Conservation (phyloP, 2,329 filamentous ascomycete genomes). For the Zymoseptoria ardabiliae region DNA sequence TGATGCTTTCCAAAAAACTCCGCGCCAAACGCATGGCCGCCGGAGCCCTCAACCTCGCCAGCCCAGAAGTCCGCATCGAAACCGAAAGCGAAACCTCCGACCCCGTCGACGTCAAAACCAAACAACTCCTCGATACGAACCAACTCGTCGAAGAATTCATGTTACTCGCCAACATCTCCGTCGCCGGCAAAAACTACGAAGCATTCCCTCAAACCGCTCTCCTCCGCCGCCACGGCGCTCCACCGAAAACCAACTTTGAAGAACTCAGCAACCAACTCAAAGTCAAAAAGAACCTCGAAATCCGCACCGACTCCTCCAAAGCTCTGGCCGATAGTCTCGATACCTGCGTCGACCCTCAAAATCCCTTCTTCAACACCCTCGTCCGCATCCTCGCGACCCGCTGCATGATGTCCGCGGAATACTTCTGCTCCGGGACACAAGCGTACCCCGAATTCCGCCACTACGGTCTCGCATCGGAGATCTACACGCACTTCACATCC, state of each 20-base stretch:
- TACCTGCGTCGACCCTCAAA: conserved; percentile 64
- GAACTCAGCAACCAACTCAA: conserved; percentile 86
- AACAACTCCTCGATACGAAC: conserved; percentile 89
- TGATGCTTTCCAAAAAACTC: conserved; percentile 85
- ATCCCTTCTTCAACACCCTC: conserved; percentile 98
- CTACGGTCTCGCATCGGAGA: conserved; percentile 91
- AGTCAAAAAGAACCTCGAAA: conserved; percentile 72
- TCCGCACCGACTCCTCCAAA: conserved; percentile 78
- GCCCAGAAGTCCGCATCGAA: conserved; percentile 95
- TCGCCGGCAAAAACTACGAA: conserved; percentile 81
- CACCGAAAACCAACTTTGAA: conserved; percentile 94
- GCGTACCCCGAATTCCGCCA: conserved; percentile 91
- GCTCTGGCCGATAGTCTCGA: conserved; percentile 93
- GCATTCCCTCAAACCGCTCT: conserved; percentile 93
- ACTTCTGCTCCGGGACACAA: conserved; percentile 92
- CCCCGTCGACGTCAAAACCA: conserved; percentile 92
- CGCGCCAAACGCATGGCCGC: conserved; percentile 95
- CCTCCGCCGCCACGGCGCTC: conserved; percentile 82
- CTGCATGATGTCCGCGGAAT: conserved; percentile 99
- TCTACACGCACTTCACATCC: conserved; percentile 98
- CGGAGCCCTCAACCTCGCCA: conserved; percentile 88
- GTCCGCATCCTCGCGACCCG: conserved; percentile 95
- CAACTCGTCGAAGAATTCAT: conserved; percentile 99
- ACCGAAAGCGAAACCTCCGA: conserved; percentile 94
- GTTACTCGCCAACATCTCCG: conserved; percentile 94